A percentile compares a stretch with the other conserved stretches of the same genome.
Evolutionary conservation across 1,284 basidiomycete species (phyloP).

Genomic region (Melanopsichium pennsylvanicum): DNA sequence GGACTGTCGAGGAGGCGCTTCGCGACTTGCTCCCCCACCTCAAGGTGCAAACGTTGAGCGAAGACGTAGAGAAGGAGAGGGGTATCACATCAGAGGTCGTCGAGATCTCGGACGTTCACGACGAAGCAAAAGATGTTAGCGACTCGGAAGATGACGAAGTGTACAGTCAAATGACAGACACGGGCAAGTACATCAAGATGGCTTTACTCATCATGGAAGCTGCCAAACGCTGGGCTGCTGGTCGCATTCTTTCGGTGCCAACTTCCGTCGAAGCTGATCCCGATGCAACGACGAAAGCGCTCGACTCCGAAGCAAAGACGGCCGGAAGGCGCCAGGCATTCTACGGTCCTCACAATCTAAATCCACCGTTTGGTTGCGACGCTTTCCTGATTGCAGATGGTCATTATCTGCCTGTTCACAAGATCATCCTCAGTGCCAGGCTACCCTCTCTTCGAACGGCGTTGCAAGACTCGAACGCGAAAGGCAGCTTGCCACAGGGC

Average conservation of each 20-base stretch:
- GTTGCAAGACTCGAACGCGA: constrained; percentile 18
- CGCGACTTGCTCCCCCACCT: constrained; percentile 62
- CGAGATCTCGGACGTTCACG: constrained; percentile 36
- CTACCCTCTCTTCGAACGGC: constrained; percentile 69
- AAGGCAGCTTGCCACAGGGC: constrained; percentile 15
- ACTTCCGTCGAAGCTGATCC: neutral
- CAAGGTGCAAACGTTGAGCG: constrained; percentile 40
- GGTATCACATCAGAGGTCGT: constrained; percentile 49
- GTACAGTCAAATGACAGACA: constrained; percentile 4
- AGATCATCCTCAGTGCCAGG: constrained; percentile 74
- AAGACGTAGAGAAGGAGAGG: constrained; percentile 29
- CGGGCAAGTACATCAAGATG: constrained; percentile 32
- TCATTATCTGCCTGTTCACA: constrained; percentile 74
- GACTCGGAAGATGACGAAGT: constrained; percentile 51
- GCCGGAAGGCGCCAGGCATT: constrained; percentile 22
- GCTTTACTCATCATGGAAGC: constrained; percentile 68
- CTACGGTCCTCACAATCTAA: constrained; percentile 46
- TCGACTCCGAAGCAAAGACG: neutral
- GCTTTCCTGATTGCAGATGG: constrained; percentile 69
- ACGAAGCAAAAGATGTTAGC: constrained; percentile 65
- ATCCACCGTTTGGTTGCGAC: constrained; percentile 72
- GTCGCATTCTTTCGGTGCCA: constrained; percentile 54
- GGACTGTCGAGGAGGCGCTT: constrained; percentile 76
- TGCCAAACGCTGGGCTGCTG: constrained; percentile 67
- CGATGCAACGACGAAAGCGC: neutral